Conservation (phyloP, 2,329 filamentous ascomycete species). For the Karstenula rhodostoma region DNA sequence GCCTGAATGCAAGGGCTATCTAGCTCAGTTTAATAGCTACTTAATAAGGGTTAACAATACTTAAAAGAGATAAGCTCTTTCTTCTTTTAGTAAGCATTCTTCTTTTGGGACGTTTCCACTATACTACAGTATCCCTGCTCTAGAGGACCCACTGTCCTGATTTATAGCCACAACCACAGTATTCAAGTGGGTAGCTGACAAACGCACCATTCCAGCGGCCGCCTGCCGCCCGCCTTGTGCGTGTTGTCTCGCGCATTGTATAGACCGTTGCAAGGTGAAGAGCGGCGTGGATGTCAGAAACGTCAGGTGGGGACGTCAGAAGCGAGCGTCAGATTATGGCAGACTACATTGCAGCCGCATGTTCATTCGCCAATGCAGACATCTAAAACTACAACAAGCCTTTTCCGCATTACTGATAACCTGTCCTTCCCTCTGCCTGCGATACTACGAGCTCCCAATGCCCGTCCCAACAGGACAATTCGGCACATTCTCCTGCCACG, state of each 20-base stretch:
- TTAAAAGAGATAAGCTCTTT: too few species aligned
- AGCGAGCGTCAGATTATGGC: background rate
- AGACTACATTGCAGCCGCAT: background rate
- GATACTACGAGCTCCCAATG: conserved; percentile 30
- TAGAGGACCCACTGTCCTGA: too few species aligned
- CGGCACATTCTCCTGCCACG: conserved; percentile 51
- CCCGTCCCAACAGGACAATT: conserved; percentile 51
- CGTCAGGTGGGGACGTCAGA: background rate
- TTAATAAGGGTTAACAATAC: too few species aligned
- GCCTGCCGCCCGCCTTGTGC: background rate
- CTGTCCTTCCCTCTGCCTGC: background rate
- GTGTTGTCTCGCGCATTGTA: background rate
- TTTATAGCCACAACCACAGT: too few species aligned
- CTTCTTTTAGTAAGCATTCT: too few species aligned
- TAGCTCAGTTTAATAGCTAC: too few species aligned
- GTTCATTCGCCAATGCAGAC: too few species aligned
- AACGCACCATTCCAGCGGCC: background rate
- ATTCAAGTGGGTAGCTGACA: background rate
- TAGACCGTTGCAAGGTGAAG: background rate
- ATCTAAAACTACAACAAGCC: background rate
- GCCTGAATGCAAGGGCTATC: too few species aligned
- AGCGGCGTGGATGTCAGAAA: background rate
- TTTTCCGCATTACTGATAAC: background rate
- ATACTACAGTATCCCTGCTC: too few species aligned
- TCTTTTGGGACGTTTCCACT: too few species aligned